Evolutionary conservation across 768 basidiomycete genomes (phyloP), one percentile per base, ranked within the genome.

Genomic region (Russula abietina): DNA sequence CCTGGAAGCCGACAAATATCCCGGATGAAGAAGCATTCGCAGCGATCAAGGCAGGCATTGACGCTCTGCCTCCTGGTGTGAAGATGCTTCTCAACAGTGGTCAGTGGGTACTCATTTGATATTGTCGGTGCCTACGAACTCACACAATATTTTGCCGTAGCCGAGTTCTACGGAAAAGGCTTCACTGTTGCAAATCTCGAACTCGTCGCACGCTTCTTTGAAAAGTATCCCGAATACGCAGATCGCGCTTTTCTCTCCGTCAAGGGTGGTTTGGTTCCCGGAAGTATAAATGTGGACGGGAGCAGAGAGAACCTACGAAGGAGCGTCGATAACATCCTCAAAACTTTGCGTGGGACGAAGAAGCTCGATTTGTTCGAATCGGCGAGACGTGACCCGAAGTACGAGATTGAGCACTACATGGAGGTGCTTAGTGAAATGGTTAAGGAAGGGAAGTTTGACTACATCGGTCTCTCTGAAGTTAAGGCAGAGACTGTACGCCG

Each of bases 21-120:
- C 73, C 82, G 1, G 85, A 88, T 59, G 84, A 84, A 57, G 77
- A 82, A 38, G 81, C 80, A 10, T 87, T 89, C 63, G 81, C 79
- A 26, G 75, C 83, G 2, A 86, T 89, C 74, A 83, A 81, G 69
- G 78, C 78, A 12, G 79, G 78, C 7, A 68, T 82, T 60, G 75
- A 78, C 41, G 71, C 74, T 0, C 68, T 80, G 38, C 78, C 79
- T 0, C 65, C 73, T 0, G 80, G 78, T 16, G 72, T 71, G 36
- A 83, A 82, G 69, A 77, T 81, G 69, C 66, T 83, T 54, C 63
- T 85, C 65, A 83, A 84, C 68, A 79, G 77, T 67, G 80, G 82
- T 77, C 65, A 14, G 73, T 65, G 48, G n/a, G 2, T 26, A 2
- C 26, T 14, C 33, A 36, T 2, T 30, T 16, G 12, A 9, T 39